Base-by-base conservation (phyloP, 2,329 filamentous ascomycete species). In the Coniochaeta pulveracea region DNA sequence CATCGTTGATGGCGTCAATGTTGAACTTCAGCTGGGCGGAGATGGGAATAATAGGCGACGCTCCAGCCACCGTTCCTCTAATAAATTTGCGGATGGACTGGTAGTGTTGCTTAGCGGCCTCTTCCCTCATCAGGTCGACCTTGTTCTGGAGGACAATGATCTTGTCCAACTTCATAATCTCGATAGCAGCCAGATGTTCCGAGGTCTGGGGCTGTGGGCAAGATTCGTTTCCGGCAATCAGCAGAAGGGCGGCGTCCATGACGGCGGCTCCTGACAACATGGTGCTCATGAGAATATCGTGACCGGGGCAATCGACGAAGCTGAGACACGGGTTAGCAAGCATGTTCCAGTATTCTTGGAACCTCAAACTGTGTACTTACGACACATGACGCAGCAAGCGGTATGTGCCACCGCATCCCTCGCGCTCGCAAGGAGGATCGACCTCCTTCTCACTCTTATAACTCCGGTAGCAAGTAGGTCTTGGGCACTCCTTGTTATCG, bases 221-320 rank as follows among this genome's bases (percentile, higher is more conserved):
- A 34, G 85, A 79, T 80, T 98, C 91, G 66, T 98, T 98, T 57
- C 91, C 91, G 41, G 91, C 91, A 56, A 98, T 95, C 35, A 98
- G 72, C 36, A 98, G 76, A 39, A 98, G 75, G 12, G 91, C 91
- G 44, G 91, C 91, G 63, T 98, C 91, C 91, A 98, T 98, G 73
- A 98, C 91, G 43, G 91, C 91, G 49, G 91, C 91, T 54, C 91
- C 91, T 54, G 91, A 98, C 71, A 98, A 80, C 91, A 98, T 98
- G 50, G 91, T 98, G 64, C 89, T 96, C 91, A 98, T 98, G 59
- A 98, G 88, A 86, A 98, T 98, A 66, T 98, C 91, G 84, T 98
- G 91, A 61, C 91, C 91, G 37, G 91, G 91, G 71, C 91, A 96
- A 62, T 96, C 91, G 47, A 96, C 91, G 58, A 96, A 98, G 11